Evolutionary conservation across 2,329 filamentous ascomycete genomes (phyloP).

Genomic region (Aspergillus vadensis): DNA sequence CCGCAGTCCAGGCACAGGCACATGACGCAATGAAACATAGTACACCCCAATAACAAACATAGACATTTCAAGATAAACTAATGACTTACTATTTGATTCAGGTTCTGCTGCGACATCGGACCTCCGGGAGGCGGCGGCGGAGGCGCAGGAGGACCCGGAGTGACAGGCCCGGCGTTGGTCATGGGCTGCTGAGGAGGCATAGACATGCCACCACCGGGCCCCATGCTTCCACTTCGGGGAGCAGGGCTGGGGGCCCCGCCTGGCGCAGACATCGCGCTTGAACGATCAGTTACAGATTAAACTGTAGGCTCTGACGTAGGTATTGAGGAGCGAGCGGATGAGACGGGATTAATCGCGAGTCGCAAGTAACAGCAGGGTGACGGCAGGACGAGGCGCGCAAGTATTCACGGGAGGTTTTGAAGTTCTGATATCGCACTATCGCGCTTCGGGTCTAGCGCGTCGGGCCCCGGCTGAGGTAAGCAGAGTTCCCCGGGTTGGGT

Average conservation of each 20-base stretch:
- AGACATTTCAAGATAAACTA: not conserved
- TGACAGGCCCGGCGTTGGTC: constrained; percentile 51
- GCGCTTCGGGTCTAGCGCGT: constrained; percentile 6
- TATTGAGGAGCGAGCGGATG: not conserved
- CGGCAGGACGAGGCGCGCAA: constrained; percentile 10
- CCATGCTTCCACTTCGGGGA: constrained; percentile 52
- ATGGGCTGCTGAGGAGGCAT: constrained; percentile 53
- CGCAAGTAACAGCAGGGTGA: constrained; percentile 9
- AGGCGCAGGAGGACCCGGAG: constrained; percentile 38
- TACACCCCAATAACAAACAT: not conserved
- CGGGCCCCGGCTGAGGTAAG: constrained; percentile 13
- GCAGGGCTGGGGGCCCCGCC: constrained; percentile 52
- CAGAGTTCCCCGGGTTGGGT: not conserved
- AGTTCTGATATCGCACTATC: constrained; percentile 7
- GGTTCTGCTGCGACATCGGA: constrained; percentile 76
- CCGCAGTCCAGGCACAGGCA: constrained; percentile 53
- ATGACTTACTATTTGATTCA: constrained; percentile 88
- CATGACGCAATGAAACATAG: constrained; percentile 43
- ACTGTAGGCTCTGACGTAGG: not conserved
- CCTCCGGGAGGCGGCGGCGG: constrained; percentile 38
- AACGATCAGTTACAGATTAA: constrained; percentile 2
- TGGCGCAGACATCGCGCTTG: constrained; percentile 46
- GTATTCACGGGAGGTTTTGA: constrained; percentile 6
- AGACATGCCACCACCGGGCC: constrained; percentile 47
- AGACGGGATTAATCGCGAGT: not conserved